phyloP scores from a whole-genome alignment of 1,284 basidiomycete species.

The Sphagnurus paluster region DNA sequence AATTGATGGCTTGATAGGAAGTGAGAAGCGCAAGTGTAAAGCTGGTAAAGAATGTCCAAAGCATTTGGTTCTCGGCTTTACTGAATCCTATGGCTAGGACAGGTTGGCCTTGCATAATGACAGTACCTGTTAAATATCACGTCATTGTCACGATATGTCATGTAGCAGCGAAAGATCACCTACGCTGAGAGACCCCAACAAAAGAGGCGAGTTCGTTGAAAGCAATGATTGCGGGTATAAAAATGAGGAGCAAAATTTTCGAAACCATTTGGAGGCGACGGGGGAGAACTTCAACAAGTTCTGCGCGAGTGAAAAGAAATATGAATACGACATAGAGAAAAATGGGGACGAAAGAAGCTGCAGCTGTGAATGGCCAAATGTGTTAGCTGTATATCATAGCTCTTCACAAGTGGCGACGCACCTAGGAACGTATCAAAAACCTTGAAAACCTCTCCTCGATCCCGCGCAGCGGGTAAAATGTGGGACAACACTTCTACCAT shows the following conservation, averaged over 20 bases:
- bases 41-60: constrained; percentile 59
- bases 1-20: constrained; percentile 55
- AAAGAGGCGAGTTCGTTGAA: constrained; percentile 67
- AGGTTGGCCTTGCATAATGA: constrained; percentile 12
- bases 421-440: constrained; percentile 42
- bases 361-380: constrained; percentile 36
- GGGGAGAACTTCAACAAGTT: constrained; percentile 56
- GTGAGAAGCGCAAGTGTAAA: constrained; percentile 59
- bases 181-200: constrained; percentile 57
- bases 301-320: constrained; percentile 45
- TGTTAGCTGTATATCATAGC: too few relatives aligned
- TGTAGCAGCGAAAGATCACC: constrained; percentile 25
- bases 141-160: background rate
- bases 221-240: constrained; percentile 54
- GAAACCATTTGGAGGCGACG: constrained; percentile 43
- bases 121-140: constrained; percentile 21
- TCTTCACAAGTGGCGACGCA: too few relatives aligned
- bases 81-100: constrained; percentile 45
- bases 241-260: constrained; percentile 46
- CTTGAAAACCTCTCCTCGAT: constrained; percentile 34
- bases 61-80: constrained; percentile 32
- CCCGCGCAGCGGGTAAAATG: constrained; percentile 48
- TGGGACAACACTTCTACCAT: constrained; percentile 63
- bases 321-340: constrained; percentile 57
- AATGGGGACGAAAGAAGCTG: constrained; percentile 57